These are phyloP conservation scores for Solanum sejunctum DNA, from an alignment of 257 asterid genomes.

Conservation along the genomic window DNA sequence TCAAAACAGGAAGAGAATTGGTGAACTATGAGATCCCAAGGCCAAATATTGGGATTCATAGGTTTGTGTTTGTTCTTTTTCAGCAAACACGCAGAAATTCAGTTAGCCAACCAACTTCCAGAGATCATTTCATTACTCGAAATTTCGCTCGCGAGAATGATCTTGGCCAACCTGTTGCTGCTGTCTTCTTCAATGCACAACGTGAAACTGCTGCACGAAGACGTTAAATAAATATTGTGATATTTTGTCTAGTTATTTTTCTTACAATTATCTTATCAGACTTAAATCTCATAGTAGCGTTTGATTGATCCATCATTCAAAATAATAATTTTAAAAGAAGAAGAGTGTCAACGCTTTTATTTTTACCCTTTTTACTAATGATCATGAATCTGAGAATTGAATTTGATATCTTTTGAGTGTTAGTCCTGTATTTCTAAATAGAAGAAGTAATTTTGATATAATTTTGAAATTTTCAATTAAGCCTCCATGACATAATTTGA, in stretches of 20 bases:
- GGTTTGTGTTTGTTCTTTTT: conserved; percentile 69
- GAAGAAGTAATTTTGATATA: not conserved
- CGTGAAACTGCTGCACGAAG: conserved; percentile 84
- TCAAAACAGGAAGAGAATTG: conserved; percentile 44
- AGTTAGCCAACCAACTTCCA: conserved; percentile 38
- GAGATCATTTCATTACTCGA: conserved; percentile 58
- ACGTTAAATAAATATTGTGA: conserved; percentile 20
- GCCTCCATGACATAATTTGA: not conserved
- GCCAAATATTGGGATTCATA: conserved; percentile 76
- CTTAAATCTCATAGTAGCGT: not conserved
- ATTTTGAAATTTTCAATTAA: not conserved
- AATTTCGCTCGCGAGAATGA: conserved; percentile 56
- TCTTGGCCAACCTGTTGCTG: conserved; percentile 77
- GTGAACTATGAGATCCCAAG: conserved; percentile 56
- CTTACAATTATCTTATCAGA: not conserved
- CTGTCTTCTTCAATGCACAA: conserved; percentile 87
- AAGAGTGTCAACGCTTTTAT: not conserved
- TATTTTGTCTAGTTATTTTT: not conserved
- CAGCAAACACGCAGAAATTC: conserved; percentile 49
- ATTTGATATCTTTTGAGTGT: not conserved
- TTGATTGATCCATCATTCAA: not conserved
- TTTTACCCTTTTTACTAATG: not conserved
- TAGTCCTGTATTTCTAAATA: not conserved
- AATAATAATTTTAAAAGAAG: not conserved
- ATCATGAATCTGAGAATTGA: not conserved